These are phyloP conservation scores for Aureobasidium sp. DNA, from an alignment of 2,329 filamentous ascomycete genomes.

Conservation along the genomic window DNA sequence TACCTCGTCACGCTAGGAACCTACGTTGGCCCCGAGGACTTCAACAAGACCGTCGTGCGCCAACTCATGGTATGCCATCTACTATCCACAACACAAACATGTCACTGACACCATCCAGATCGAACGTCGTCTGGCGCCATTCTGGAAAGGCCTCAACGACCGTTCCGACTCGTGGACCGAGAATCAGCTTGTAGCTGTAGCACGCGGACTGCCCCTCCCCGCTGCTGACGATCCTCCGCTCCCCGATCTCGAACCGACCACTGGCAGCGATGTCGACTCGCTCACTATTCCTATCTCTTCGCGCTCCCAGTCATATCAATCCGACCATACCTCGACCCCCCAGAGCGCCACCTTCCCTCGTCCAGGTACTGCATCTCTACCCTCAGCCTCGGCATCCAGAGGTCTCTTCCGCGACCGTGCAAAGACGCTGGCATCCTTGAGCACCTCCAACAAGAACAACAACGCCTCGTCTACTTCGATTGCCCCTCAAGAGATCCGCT, in stretches of 20 bases:
- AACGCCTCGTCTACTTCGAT: conserved; percentile 58
- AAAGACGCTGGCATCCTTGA: conserved; percentile 77
- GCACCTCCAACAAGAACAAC: conserved; percentile 65
- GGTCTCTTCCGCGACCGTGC: conserved; percentile 69
- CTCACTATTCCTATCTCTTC: conserved; percentile 72
- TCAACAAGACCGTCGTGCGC: conserved; percentile 77
- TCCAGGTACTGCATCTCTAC: conserved; percentile 49
- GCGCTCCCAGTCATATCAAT: conserved; percentile 69
- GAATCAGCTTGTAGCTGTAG: conserved; percentile 87
- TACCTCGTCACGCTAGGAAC: conserved; percentile 90
- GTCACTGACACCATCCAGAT: conserved; percentile 49
- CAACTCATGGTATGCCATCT: conserved; percentile 66
- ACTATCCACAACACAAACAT: not conserved
- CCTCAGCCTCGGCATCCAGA: conserved; percentile 33
- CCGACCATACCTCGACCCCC: conserved; percentile 50
- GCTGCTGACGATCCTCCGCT: conserved; percentile 68
- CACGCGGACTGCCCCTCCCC: conserved; percentile 73
- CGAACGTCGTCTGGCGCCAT: conserved; percentile 83
- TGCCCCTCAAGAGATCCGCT: conserved; percentile 63
- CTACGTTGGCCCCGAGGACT: conserved; percentile 88
- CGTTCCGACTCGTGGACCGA: conserved; percentile 86
- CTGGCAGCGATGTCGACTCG: conserved; percentile 56
- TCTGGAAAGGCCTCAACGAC: conserved; percentile 90
- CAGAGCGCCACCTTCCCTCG: conserved; percentile 51
- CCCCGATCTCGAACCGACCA: conserved; percentile 52